Percentiles rank a stretch among this genome's conserved stretches.
Conservation (phyloP, 1,139 yeast species). For the Pichia sp. region DNA sequence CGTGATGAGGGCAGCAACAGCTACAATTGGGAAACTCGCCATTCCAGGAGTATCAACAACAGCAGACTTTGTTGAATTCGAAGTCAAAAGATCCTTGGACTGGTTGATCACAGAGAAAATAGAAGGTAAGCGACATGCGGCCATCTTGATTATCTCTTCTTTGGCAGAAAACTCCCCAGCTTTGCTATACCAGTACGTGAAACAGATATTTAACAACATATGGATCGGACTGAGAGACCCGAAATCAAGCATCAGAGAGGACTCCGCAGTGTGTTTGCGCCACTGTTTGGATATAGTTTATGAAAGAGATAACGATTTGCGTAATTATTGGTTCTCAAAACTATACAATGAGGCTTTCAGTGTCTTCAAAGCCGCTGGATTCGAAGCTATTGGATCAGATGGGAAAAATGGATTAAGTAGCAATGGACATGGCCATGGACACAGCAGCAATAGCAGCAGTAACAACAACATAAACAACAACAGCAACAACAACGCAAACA, state of each 20-base stretch:
- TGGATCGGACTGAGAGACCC: slow-evolving; percentile 87
- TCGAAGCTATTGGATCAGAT: slow-evolving; percentile 5
- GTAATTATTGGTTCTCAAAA: slow-evolving; percentile 69
- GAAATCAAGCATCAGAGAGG: slow-evolving; percentile 68
- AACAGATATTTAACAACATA: slow-evolving; percentile 72
- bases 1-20: slow-evolving; percentile 83
- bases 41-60: slow-evolving; percentile 85
- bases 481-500: not conserved
- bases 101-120: slow-evolving; percentile 81
- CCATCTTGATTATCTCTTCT: slow-evolving; percentile 76
- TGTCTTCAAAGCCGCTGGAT: slow-evolving; percentile 24
- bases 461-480: too few relatives aligned
- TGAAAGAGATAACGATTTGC: slow-evolving; percentile 67
- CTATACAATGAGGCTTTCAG: slow-evolving; percentile 38
- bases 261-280: slow-evolving; percentile 78
- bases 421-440: not conserved
- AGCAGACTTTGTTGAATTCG: slow-evolving; percentile 89
- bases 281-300: slow-evolving; percentile 74
- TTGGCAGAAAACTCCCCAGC: slow-evolving; percentile 88
- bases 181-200: slow-evolving; percentile 69
- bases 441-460: too few relatives aligned
- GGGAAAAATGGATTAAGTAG: slow-evolving; percentile 7
- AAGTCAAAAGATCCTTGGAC: slow-evolving; percentile 84
- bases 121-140: slow-evolving; percentile 85
- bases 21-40: slow-evolving; percentile 81